These are phyloP conservation scores for Saccharomyces kudriavzevii DNA, from an alignment of 805 yeast genomes.

Conservation along the genomic window DNA sequence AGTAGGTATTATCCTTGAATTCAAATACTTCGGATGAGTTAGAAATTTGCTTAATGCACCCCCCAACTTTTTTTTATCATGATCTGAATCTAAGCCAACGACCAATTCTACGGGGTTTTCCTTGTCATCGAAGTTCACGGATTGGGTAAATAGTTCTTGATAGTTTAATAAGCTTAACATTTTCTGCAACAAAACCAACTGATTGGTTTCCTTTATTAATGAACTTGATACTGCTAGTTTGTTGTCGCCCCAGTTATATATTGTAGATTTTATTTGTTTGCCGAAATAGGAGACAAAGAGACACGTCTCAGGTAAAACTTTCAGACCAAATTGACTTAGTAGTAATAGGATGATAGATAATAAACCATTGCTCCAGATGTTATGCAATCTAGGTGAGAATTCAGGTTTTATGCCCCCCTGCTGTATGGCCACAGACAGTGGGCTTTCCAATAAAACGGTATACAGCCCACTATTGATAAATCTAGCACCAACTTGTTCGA, in stretches of 20 bases:
- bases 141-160: conserved; percentile 37
- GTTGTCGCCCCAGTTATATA: conserved; percentile 56
- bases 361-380: conserved; percentile 81
- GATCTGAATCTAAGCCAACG: conserved; percentile 56
- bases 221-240: conserved; percentile 37
- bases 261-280: conserved; percentile 55
- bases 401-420: conserved; percentile 53
- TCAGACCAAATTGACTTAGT: conserved; percentile 54
- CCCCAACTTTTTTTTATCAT: conserved; percentile 51
- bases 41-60: conserved; percentile 61
- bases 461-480: conserved; percentile 59
- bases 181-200: conserved; percentile 56
- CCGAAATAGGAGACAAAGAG: conserved; percentile 55
- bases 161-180: conserved; percentile 47
- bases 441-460: conserved; percentile 62
- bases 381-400: conserved; percentile 50
- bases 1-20: conserved; percentile 58
- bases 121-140: conserved; percentile 13
- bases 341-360: conserved; percentile 57
- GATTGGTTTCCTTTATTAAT: conserved; percentile 58
- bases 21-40: conserved; percentile 79
- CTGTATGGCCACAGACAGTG: conserved; percentile 59
- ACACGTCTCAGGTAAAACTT: conserved; percentile 56
- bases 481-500: conserved; percentile 57
- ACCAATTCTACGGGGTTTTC: conserved; percentile 26